Conservation (phyloP, 2,329 filamentous ascomycete genomes). For the Tolypocladium sp. region DNA sequence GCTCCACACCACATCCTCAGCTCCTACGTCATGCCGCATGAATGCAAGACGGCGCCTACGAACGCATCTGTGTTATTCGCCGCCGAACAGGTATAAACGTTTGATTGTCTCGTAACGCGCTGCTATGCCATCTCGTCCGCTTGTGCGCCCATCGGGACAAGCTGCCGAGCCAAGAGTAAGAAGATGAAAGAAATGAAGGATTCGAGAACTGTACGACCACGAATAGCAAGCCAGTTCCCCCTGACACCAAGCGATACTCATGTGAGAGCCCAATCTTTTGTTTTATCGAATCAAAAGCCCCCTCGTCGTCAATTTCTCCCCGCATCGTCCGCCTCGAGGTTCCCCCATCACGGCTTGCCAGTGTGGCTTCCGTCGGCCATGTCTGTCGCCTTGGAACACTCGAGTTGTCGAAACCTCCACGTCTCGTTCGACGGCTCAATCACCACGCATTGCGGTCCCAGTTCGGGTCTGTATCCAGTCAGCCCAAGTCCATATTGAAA, state of each 20-base stretch:
- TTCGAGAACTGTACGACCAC: neutral
- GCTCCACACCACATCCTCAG: neutral
- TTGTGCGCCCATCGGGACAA: neutral
- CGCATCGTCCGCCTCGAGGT: neutral
- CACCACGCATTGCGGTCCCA: constrained; percentile 91
- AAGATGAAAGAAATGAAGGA: neutral
- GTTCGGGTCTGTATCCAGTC: constrained; percentile 53
- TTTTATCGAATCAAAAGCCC: neutral
- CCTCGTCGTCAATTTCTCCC: neutral
- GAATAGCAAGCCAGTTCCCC: neutral
- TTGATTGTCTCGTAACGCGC: neutral
- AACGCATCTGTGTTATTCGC: neutral
- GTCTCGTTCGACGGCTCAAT: constrained; percentile 11
- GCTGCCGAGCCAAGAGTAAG: neutral
- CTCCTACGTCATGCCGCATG: neutral
- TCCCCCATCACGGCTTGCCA: neutral
- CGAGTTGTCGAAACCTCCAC: neutral
- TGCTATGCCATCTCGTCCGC: neutral
- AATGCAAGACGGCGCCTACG: neutral
- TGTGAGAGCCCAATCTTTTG: neutral
- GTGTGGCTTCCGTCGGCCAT: neutral
- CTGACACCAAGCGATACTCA: neutral
- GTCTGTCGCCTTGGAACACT: neutral
- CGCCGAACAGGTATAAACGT: neutral
- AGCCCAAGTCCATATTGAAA: neutral